These are phyloP conservation scores for Tetracladium marchalianum DNA, from an alignment of 495 filamentous ascomycete genomes.

Conservation along the genomic window DNA sequence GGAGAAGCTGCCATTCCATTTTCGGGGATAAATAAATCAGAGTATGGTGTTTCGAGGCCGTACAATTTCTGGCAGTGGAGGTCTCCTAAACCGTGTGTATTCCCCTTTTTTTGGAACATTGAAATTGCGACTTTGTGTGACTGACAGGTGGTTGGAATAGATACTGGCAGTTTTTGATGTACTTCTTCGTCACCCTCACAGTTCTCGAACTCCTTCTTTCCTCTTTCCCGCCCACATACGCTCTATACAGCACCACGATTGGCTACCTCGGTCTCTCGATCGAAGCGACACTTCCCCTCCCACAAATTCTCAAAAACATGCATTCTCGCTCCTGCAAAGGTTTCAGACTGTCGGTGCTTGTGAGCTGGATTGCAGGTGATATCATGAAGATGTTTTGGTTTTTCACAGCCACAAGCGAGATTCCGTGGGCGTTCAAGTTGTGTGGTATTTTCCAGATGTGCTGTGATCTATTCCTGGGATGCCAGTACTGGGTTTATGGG, in stretches of 20 bases:
- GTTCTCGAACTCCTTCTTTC: constrained; percentile 65
- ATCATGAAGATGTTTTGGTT: constrained; percentile 95
- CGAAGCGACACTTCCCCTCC: constrained; percentile 82
- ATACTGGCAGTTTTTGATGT: constrained; percentile 81
- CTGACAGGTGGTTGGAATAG: constrained; percentile 26
- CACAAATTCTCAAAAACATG: constrained; percentile 78
- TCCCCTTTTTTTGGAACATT: neutral
- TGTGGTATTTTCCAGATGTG: constrained; percentile 86
- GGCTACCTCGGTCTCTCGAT: constrained; percentile 80
- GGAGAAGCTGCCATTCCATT: constrained; percentile 46
- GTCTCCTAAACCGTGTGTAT: constrained; percentile 60
- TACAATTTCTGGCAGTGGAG: constrained; percentile 96
- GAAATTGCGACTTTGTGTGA: neutral
- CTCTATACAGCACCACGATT: constrained; percentile 57
- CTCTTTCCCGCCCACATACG: constrained; percentile 44
- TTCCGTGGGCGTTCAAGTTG: constrained; percentile 82
- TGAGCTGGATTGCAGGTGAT: constrained; percentile 84
- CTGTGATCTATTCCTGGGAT: constrained; percentile 73
- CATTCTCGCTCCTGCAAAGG: constrained; percentile 74
- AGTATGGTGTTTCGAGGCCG: constrained; percentile 47
- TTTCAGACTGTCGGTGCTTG: constrained; percentile 77
- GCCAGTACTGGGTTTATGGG: constrained; percentile 81
- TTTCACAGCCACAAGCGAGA: constrained; percentile 58
- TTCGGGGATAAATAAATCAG: constrained; percentile 41
- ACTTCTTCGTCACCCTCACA: constrained; percentile 55